A percentile compares a stretch with the other conserved stretches of the same genome.
These are phyloP conservation scores for Heterobasidion occidentale DNA, from an alignment of 1,284 basidiomycete species.

Conservation along the genomic window DNA sequence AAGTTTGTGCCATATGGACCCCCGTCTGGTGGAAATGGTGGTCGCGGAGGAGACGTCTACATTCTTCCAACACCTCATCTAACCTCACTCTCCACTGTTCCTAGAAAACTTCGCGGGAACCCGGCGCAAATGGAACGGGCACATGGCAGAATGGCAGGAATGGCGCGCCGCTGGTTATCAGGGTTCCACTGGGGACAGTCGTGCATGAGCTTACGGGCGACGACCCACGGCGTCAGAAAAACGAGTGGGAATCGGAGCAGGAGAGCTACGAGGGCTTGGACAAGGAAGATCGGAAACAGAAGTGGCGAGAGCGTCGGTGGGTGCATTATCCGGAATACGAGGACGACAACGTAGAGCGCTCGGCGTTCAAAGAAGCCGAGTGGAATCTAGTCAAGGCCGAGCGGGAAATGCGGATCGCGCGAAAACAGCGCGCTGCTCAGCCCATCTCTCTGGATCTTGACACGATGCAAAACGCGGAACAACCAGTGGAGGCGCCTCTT, in stretches of 20 bases:
- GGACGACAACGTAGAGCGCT: conserved; percentile 55
- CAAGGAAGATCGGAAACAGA: conserved; percentile 39
- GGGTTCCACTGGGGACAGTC: conserved; percentile 85
- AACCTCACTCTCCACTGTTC: conserved; percentile 69
- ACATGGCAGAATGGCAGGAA: conserved; percentile 79
- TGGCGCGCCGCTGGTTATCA: conserved; percentile 65
- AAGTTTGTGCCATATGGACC: conserved; percentile 75
- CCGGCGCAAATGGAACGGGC: conserved; percentile 71
- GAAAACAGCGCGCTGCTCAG: conserved; percentile 32
- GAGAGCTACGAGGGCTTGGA: conserved; percentile 46
- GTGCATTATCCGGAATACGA: conserved; percentile 70
- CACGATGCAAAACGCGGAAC: conserved; percentile 34
- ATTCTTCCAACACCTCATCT: conserved; percentile 70
- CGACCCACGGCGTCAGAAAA: conserved; percentile 51
- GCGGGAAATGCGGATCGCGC: conserved; percentile 42
- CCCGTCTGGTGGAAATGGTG: conserved; percentile 87
- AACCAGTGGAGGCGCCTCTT: conserved; percentile 54
- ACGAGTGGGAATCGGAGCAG: conserved; percentile 63
- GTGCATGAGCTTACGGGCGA: conserved; percentile 66
- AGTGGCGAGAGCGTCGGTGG: conserved; percentile 65
- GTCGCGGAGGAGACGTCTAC: conserved; percentile 81
- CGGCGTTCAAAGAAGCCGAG: conserved; percentile 74
- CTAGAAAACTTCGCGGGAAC: conserved; percentile 60
- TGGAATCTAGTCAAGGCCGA: conserved; percentile 54
- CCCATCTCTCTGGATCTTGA: conserved; percentile 58